phyloP scores from a whole-genome alignment of 129 eudicot species.

The Lactuca sativa region DNA sequence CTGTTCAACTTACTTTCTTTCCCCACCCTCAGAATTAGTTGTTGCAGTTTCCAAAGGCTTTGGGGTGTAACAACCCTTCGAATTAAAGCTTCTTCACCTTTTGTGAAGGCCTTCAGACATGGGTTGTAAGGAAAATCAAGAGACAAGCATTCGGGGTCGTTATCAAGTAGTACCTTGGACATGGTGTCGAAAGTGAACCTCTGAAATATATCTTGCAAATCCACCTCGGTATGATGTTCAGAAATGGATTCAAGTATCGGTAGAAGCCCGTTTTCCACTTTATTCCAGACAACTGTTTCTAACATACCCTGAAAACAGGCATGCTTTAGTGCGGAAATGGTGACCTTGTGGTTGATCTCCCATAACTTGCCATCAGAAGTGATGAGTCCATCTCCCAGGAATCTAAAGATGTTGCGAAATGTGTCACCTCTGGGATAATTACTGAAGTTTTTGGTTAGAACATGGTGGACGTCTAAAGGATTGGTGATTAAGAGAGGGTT shows the following conservation, averaged over 20 bases:
- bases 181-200: slow-evolving; percentile 14
- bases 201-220: slow-evolving; percentile 32
- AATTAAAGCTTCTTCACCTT: slow-evolving; percentile 6
- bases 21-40: background rate
- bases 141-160: slow-evolving; percentile 20
- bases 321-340: slow-evolving; percentile 3
- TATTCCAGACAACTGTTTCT: background rate
- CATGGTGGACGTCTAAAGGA: slow-evolving; percentile 28
- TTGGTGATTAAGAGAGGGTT: slow-evolving; percentile 29
- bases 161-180: slow-evolving; percentile 28
- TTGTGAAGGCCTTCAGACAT: slow-evolving; percentile 22
- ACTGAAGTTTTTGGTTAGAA: slow-evolving; percentile 29
- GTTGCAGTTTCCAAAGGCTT: slow-evolving; percentile 33
- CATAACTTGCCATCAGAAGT: slow-evolving; percentile 25
- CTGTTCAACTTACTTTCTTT: slow-evolving; percentile 10
- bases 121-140: slow-evolving; percentile 20
- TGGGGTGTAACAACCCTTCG: slow-evolving; percentile 26
- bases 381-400: slow-evolving; percentile 28
- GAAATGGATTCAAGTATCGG: slow-evolving; percentile 26
- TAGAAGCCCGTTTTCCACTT: slow-evolving; percentile 20
- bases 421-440: slow-evolving; percentile 27
- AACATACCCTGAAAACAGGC: background rate
- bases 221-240: slow-evolving; percentile 8
- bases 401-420: slow-evolving; percentile 26
- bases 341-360: slow-evolving; percentile 22